phyloP scores from a whole-genome alignment of 257 asterid genomes.

The Solanum medicagineum region DNA sequence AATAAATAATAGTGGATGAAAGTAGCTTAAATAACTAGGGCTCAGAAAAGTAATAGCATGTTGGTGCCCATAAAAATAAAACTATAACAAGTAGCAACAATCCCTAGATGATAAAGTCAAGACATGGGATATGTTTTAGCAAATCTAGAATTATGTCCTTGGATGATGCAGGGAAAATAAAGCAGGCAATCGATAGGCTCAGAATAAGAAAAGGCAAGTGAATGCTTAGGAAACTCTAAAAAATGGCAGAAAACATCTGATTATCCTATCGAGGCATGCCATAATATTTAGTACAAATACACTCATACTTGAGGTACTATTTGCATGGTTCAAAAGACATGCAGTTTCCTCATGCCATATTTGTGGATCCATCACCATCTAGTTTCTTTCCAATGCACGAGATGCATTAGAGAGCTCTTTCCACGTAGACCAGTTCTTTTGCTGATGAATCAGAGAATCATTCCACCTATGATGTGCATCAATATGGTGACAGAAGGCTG shows the following conservation, averaged over 20 bases:
- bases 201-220: not conserved
- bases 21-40: not conserved
- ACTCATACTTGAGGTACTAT: not conserved
- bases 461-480: not conserved
- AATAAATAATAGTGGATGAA: not conserved
- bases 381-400: not conserved
- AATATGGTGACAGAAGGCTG: not conserved
- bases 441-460: not conserved
- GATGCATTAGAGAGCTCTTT: not conserved
- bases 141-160: not conserved
- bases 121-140: not conserved
- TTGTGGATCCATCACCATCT: not conserved
- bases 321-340: not conserved
- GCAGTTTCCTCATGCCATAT: not conserved
- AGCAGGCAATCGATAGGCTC: not conserved
- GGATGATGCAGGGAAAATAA: not conserved
- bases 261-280: not conserved
- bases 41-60: not conserved
- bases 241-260: not conserved
- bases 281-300: not conserved
- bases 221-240: not conserved
- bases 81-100: not conserved
- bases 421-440: not conserved
- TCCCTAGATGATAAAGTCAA: not conserved
- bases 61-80: not conserved